Evolutionary conservation across 2,329 filamentous ascomycete genomes (phyloP).

Genomic region (Alternaria burnsii): DNA sequence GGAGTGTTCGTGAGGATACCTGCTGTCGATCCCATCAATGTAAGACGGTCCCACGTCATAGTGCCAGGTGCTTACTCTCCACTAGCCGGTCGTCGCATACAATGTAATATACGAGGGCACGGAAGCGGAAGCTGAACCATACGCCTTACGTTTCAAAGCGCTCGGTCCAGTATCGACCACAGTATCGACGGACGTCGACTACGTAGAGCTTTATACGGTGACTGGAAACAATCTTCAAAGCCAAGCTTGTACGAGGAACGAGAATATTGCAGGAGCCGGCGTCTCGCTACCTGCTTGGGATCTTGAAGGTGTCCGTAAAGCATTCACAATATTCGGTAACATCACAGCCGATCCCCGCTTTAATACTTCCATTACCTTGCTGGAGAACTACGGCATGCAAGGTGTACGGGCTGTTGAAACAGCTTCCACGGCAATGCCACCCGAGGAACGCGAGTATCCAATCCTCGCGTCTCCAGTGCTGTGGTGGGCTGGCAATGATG

Average conservation of each 20-base stretch:
- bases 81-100: constrained; percentile 26
- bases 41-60: background rate
- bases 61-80: background rate
- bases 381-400: constrained; percentile 36
- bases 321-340: constrained; percentile 28
- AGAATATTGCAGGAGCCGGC: constrained; percentile 25
- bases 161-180: constrained; percentile 16
- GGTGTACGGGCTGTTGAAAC: constrained; percentile 20
- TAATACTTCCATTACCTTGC: constrained; percentile 21
- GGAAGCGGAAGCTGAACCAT: constrained; percentile 22
- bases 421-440: constrained; percentile 20
- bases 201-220: constrained; percentile 26
- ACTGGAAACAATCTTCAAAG: constrained; percentile 25
- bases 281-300: constrained; percentile 30
- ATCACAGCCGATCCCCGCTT: constrained; percentile 31
- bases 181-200: constrained; percentile 20
- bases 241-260: constrained; percentile 18
- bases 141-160: constrained; percentile 27
- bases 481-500: constrained; percentile 27
- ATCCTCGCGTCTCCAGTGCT: constrained; percentile 22
- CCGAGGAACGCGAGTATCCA: constrained; percentile 47
- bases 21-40: constrained; percentile 24
- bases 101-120: constrained; percentile 29
- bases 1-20: constrained; percentile 21
- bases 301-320: constrained; percentile 21